Evolutionary conservation across 1,284 basidiomycete genomes (phyloP).

Genomic region (Phenoliferia sp.): DNA sequence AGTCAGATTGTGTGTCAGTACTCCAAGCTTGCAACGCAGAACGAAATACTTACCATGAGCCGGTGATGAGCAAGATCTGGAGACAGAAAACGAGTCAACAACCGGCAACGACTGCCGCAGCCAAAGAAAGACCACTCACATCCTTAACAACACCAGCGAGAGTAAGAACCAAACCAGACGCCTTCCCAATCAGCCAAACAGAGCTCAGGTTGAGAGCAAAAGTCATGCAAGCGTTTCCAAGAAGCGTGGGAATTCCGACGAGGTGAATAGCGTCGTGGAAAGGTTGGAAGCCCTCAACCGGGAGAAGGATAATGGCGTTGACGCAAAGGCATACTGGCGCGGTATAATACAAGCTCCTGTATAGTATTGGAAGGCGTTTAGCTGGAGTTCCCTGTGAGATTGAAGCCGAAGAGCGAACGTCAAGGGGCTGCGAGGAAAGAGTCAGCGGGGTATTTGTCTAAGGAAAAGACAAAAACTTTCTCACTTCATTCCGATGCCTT

Average conservation of each 20-base stretch:
- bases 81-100: constrained; percentile 39
- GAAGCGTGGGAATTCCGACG: constrained; percentile 26
- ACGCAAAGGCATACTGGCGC: constrained; percentile 72
- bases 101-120: background rate
- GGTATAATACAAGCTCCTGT: constrained; percentile 77
- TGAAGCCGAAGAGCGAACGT: background rate
- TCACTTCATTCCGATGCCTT: constrained; percentile 70
- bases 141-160: constrained; percentile 77
- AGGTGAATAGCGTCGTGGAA: constrained; percentile 23
- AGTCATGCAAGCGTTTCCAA: constrained; percentile 62
- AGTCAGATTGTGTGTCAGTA: background rate
- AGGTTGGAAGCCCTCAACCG: constrained; percentile 28
- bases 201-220: constrained; percentile 90
- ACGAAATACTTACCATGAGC: constrained; percentile 55
- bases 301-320: constrained; percentile 54
- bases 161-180: constrained; percentile 81
- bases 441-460: background rate
- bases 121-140: background rate
- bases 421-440: background rate
- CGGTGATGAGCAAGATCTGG: constrained; percentile 90
- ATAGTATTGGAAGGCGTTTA: background rate
- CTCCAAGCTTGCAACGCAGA: background rate
- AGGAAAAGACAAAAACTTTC: background rate
- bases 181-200: constrained; percentile 87
- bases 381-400: constrained; percentile 40